Evolutionary conservation across 441 rosid genomes (phyloP), one percentile per base, ranked within the genome.

Genomic region (Erodium trifolium): DNA sequence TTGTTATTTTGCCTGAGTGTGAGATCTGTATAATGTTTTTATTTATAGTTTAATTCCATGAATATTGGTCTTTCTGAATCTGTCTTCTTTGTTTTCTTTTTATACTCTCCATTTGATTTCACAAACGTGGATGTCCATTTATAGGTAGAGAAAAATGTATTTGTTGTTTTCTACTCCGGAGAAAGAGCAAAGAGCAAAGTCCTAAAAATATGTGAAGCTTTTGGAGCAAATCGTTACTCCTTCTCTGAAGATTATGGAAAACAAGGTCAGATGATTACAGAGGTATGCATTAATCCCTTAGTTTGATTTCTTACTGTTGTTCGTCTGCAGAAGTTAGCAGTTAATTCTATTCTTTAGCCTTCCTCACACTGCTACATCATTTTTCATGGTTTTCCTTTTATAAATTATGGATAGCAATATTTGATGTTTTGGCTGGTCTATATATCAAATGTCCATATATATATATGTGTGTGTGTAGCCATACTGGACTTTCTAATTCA

Each of bases 171-270:
- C 72, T 78, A 72, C 63, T 77, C 81, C 67, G 85, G 82, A 65
- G 87, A 81, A 57, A 79, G 81, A 72, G 78, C 76, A 51, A 81
- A 67, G 74, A 81, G 60, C 70, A 81, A 83, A 71, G 73, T 83
- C 37, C 43, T 78, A 55, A 81, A 83, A 78, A 81, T 83, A 70
- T 84, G 83, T 35, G 87, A 84, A 78, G 81, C 84, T 66, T 81
- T 84, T 81, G 85, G 83, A 69, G 84, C 84, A 74, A 81, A 77
- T 76, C 68, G 72, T 64, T 84, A 84, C 41, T 74, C 85, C 17
- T 75, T 81, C 68, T 70, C 49, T 2, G 85, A 81, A 65, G 83
- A 81, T 66, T 55, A 73, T 14, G 67, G 81, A 60, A 81, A 77
- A 76, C 87, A 78, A 72, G 73, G 49, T 73, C 79, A 81, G 70